Conservation (phyloP, 2,329 filamentous ascomycete genomes). For the Aureobasidium pullulans region DNA sequence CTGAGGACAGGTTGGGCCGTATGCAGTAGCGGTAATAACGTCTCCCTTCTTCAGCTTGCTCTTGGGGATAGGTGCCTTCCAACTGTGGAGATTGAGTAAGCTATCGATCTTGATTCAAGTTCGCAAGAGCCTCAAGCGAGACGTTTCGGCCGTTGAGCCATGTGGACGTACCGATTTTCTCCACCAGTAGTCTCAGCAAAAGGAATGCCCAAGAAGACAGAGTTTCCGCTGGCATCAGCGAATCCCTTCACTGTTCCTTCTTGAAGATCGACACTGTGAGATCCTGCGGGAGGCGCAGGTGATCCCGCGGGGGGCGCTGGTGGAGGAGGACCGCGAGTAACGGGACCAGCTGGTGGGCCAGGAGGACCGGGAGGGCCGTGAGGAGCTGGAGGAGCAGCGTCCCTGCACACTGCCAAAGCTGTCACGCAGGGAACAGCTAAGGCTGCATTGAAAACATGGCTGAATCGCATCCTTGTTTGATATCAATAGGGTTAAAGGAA, state of each 20-base stretch:
- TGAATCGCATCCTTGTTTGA: constrained; percentile 1
- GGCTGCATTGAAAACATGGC: constrained; percentile 2
- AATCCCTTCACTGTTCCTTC: constrained; percentile 14
- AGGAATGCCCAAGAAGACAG: constrained; percentile 34
- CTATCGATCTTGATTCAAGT: not conserved
- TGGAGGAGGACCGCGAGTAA: not conserved
- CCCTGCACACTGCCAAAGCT: not conserved
- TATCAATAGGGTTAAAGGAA: not conserved
- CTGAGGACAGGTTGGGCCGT: constrained; percentile 16
- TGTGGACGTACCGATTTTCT: constrained; percentile 27
- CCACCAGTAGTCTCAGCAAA: constrained; percentile 35
- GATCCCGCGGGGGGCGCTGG: not conserved
- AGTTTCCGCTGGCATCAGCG: constrained; percentile 15
- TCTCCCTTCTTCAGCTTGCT: not conserved
- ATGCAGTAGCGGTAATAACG: constrained; percentile 1
- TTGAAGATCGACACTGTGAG: not conserved
- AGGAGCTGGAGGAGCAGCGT: not conserved
- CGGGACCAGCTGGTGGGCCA: not conserved
- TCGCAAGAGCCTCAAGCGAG: not conserved
- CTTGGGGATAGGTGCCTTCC: constrained; percentile 22
- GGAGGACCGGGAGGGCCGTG: not conserved
- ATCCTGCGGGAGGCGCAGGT: not conserved
- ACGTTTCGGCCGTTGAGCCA: not conserved
- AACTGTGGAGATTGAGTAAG: constrained; percentile 17
- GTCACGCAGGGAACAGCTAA: constrained; percentile 4